Evolutionary conservation across 1,139 yeast genomes (phyloP), one percentile per base, ranked within the genome.

Genomic region (Yamadazyma taylorii): DNA sequence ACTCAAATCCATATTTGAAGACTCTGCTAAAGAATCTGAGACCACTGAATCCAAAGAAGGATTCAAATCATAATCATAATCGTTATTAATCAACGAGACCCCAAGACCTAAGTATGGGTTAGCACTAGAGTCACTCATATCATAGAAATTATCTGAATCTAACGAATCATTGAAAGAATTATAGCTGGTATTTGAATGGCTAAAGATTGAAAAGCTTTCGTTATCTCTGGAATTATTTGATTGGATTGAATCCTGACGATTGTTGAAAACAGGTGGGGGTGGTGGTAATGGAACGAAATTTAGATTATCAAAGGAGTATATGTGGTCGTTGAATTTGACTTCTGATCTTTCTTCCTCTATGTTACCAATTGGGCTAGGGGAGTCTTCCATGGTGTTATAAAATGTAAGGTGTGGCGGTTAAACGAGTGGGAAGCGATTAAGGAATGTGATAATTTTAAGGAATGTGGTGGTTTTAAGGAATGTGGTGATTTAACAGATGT

Each of bases 31-130:
- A 19, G 42, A 47, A 35, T 61, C 63, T 6, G 62, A 63, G n/a
- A n/a, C n/a, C 28, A 61, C 54, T 4, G 60, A 55, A 24, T 63
- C 66, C 21, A 61, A 50, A 2, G 63, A 56, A 7, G 56, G 61
- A 37, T 55, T 59, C 31, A 59, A 43, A 19, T 61, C 65, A 34
- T 56, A 56, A 27, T 61, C 66, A 17, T 51, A 47, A 29, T 51
- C 38, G 37, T 53, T 54, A 41, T 15, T 5, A 27, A 16, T 3
- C 21, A 27, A 9, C 4, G 30, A 10, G 6, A 14, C 30, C 12
- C 30, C 30, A 27, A 27, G 21, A 16, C 16, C 16, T 5, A 27
- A 21, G 16, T 27, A 14, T 5, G 30, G 16, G 16, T 27, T 27
- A 16, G 14, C 16, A n/a, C 15, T 5, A 13, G 30, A 10, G 16